Evolutionary conservation across 371 early-diverging fungal genomes (phyloP), one percentile per base, ranked within the genome.

Genomic region (Mortierella sp.): DNA sequence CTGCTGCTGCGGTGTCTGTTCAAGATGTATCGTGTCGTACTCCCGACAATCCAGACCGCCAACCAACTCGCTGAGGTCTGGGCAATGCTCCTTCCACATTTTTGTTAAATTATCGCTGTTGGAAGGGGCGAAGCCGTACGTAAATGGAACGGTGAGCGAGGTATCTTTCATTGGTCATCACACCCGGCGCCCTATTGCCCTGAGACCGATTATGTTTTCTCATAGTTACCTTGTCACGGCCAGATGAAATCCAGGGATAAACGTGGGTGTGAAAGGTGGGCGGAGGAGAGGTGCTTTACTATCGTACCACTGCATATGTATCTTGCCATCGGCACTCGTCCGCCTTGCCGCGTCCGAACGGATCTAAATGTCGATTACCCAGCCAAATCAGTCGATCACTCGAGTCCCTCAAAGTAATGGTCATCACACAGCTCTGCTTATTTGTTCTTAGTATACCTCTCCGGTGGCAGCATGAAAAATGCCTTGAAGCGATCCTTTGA

Each of bases 241-340:
- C 37, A 76, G 17, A 31, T 76, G 78, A 37, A 70, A 61, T 23
- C 78, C 78, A 17, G 78, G 78, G 26, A 70, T 56, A 27, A 65
- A 76, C 4, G 78, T 65, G 0, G 78, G 70, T 2, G 70, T 70
- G 24, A 76, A 76, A 2, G 78, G 78, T 34, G 78, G 78, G n/a
- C 78, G 70, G 15, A 76, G 62, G 8, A 76, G 64, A 17, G 78
- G 66, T 0, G 70, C 70, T 9, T 53, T 53, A 48, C 21, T 56
- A 23, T 51, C 44, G 23, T 49, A 70, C 78, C 78, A 76, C 47
- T 76, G 78, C 31, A 76, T 27, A 50, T 70, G 78, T 4, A 70
- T 56, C 26, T 49, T 61, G 6, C 49, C 52, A 5, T 4, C 24
- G 28, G 26, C 32, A 8, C 21, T n/a, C n/a, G 15, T 21, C 0